A percentile compares a stretch with the other conserved stretches of the same genome.
These are phyloP conservation scores for Massarina eburnea DNA, from an alignment of 2,329 filamentous ascomycete genomes.

Conservation along the genomic window DNA sequence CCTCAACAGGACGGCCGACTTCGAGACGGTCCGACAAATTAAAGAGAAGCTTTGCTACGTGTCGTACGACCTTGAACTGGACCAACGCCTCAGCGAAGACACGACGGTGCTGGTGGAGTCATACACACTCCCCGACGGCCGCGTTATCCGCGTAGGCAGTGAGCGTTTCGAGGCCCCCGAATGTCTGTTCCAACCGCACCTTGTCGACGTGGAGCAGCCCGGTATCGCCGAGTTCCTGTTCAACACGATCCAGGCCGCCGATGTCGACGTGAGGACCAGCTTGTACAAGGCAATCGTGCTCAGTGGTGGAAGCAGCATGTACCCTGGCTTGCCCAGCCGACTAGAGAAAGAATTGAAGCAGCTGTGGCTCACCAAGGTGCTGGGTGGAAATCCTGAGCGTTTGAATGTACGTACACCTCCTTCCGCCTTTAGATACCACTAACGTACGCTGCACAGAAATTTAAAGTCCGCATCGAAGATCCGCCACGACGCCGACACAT, in stretches of 20 bases:
- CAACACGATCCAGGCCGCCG: slow-evolving; percentile 96
- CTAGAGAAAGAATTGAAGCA: slow-evolving; percentile 99
- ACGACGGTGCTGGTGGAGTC: slow-evolving; percentile 96
- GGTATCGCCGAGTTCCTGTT: slow-evolving; percentile 97
- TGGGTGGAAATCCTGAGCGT: slow-evolving; percentile 89
- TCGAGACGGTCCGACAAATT: slow-evolving; percentile 96
- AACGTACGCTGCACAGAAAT: slow-evolving; percentile 64
- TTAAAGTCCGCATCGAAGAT: slow-evolving; percentile 99
- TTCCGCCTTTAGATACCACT: slow-evolving; percentile 13
- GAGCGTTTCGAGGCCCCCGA: slow-evolving; percentile 98
- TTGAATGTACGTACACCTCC: slow-evolving; percentile 60
- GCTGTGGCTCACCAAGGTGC: slow-evolving; percentile 89
- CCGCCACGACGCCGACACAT: slow-evolving; percentile 94
- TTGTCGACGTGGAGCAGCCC: slow-evolving; percentile 96
- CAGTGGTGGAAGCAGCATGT: slow-evolving; percentile 98
- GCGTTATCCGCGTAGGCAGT: slow-evolving; percentile 92
- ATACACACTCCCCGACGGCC: slow-evolving; percentile 94
- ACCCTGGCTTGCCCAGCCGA: slow-evolving; percentile 89
- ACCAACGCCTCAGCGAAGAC: slow-evolving; percentile 94
- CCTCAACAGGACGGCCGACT: slow-evolving; percentile 96
- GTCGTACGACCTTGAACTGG: slow-evolving; percentile 94
- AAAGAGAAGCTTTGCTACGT: slow-evolving; percentile 99
- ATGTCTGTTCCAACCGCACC: slow-evolving; percentile 96
- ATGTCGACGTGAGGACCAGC: slow-evolving; percentile 90
- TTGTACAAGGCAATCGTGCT: slow-evolving; percentile 97